Evolutionary conservation across 2,329 filamentous ascomycete species (phyloP), one percentile per base, ranked within the genome.

Genomic region (Orbilia ellipsospora): DNA sequence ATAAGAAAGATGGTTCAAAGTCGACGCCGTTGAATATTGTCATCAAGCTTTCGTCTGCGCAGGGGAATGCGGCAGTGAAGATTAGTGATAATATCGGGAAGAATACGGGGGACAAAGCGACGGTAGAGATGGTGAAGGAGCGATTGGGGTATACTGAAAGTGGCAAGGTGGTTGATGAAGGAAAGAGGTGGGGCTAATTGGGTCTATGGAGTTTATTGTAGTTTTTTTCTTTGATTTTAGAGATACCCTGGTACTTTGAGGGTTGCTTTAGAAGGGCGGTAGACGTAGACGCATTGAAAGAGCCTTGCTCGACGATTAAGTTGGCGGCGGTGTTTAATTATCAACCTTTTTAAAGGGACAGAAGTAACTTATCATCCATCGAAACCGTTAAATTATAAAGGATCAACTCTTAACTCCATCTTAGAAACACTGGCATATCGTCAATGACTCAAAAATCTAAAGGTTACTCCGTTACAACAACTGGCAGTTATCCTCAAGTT

Each of bases 21-120:
- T 97, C 94, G 0, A 88, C 90, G 15, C 95, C 95, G 0, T 84
- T 99, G 65, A 99, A 99, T 80, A 99, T 99, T 80, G 95, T 99
- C 79, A 97, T 99, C 84, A 99, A 99, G 84, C 87, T 99, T 75
- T 92, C 92, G 77, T 93, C 92, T 8, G 95, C 93, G 0, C 88
- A 86, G 13, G 94, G 94, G 4, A 88, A 90, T 55, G 88, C 90
- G 0, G 94, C 95, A 1, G 89, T 99, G 81, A 99, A 99, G 85
- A 92, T 99, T 78, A 97, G 89, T 77, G 91, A 94, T 82, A 97
- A 98, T 80, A 87, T 90, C 78, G 88, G 93, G 54, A 99, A 99
- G 86, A 99, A 99, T 80, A 98, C 93, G 0, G 95, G 95, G 6
- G 91, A 97, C 80, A 88, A 89, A 79, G 86, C 86, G 18, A 92